These are phyloP conservation scores for Epichloe scottii DNA, from an alignment of 2,329 filamentous ascomycete species.

Conservation along the genomic window DNA sequence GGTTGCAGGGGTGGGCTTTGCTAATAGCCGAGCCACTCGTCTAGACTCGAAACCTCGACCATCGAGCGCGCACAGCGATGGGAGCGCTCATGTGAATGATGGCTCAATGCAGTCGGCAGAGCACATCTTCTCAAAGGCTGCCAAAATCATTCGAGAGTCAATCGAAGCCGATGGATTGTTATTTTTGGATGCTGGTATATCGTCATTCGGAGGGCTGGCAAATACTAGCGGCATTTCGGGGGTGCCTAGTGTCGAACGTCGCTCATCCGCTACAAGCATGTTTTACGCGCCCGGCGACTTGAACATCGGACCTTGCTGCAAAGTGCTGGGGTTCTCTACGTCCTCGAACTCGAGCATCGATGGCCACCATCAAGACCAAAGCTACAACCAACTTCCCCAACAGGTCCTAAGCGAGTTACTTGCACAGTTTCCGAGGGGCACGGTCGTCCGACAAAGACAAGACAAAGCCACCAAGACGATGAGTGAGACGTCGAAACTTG, in stretches of 20 bases:
- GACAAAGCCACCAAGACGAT: not conserved
- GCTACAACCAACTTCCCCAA: conserved; percentile 1
- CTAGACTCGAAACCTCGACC: not conserved
- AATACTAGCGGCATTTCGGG: not conserved
- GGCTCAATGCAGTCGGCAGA: conserved; percentile 1
- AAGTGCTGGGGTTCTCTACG: conserved; percentile 27
- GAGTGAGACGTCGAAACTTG: not conserved
- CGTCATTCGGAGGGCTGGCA: conserved; percentile 9
- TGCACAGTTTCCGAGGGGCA: conserved; percentile 1
- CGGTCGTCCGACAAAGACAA: not conserved
- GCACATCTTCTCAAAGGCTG: conserved; percentile 30
- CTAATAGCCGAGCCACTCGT: not conserved
- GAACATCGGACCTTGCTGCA: conserved; percentile 11
- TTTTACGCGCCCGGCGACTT: not conserved
- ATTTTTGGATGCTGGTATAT: conserved; percentile 22
- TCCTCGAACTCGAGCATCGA: conserved; percentile 22
- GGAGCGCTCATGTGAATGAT: not conserved
- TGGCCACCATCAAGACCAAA: conserved; percentile 10
- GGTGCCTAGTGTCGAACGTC: not conserved
- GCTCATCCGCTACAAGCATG: conserved; percentile 2
- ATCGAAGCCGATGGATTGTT: conserved; percentile 27
- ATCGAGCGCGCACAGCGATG: not conserved
- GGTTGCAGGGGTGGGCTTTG: not conserved
- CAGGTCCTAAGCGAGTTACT: conserved; percentile 2
- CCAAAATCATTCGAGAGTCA: conserved; percentile 29